phyloP scores from a whole-genome alignment of 169 alveolate species.

The Eimeria mitis region DNA sequence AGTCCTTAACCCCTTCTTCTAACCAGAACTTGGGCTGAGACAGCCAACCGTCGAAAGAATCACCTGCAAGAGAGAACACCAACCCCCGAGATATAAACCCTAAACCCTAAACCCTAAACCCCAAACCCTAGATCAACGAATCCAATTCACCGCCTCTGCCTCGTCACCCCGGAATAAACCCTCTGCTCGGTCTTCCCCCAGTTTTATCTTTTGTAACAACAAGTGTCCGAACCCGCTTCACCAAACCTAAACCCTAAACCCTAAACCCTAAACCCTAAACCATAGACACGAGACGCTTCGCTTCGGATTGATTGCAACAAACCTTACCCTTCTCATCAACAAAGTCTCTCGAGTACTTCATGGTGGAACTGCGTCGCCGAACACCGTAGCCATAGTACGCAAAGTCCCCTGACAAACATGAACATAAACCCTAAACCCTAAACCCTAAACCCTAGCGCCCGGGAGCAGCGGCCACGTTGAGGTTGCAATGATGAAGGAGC shows the following conservation, averaged over 20 bases:
- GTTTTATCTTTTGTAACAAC: too few species aligned
- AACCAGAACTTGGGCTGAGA: conserved; percentile 31
- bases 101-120: conserved; percentile 12
- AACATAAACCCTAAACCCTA: neutral
- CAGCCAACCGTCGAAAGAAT: conserved; percentile 36
- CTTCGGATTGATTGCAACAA: neutral
- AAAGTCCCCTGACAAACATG: conserved; percentile 29
- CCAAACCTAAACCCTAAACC: too few species aligned
- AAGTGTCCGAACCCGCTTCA: neutral
- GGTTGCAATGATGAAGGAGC: neutral
- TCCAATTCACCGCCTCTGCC: neutral
- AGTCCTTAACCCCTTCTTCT: conserved; percentile 29
- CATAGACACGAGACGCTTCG: too few species aligned
- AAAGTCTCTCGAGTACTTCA: neutral
- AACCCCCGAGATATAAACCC: neutral
- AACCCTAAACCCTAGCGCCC: neutral
- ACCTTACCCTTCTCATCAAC: conserved; percentile 41
- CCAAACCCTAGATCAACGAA: neutral
- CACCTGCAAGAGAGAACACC: neutral
- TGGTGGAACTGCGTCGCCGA: conserved; percentile 14
- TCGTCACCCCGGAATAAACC: neutral
- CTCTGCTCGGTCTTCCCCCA: neutral
- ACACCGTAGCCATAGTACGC: conserved; percentile 55
- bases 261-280: too few species aligned
- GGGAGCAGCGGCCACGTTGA: neutral